These are phyloP conservation scores for Ascocoryne sarcoides DNA, from an alignment of 2,329 filamentous ascomycete species.

Conservation along the genomic window DNA sequence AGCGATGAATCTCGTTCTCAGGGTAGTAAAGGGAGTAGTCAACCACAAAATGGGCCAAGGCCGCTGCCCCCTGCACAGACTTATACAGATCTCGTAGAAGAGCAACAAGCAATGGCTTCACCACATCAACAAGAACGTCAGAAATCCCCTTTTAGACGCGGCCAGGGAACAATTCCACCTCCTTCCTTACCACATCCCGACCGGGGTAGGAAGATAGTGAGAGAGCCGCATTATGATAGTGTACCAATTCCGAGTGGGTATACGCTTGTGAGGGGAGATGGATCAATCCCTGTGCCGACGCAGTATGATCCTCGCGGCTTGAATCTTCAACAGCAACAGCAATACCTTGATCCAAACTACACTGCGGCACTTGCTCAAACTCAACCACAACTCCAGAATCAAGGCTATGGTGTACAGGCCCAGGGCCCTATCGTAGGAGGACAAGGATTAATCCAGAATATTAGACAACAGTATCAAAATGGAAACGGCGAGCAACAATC, in stretches of 20 bases:
- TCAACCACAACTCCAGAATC: neutral
- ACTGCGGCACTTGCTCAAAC: neutral
- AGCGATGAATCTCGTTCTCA: constrained; percentile 16
- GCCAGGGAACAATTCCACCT: constrained; percentile 1
- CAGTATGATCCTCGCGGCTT: constrained; percentile 22
- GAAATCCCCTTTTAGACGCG: too few relatives aligned
- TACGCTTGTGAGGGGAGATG: constrained; percentile 23
- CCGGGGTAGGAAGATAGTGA: constrained; percentile 13
- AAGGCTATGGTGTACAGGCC: too few relatives aligned
- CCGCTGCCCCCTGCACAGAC: constrained; percentile 16
- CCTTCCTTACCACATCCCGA: constrained; percentile 8
- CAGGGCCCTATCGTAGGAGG: too few relatives aligned
- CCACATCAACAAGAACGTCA: constrained; percentile 6
- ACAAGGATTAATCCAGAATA: constrained; percentile 2
- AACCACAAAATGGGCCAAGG: constrained; percentile 3
- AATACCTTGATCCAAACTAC: too few relatives aligned
- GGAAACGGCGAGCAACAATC: too few relatives aligned
- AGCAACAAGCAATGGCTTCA: constrained; percentile 5
- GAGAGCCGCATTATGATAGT: constrained; percentile 24
- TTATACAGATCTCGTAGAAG: constrained; percentile 20
- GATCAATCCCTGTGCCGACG: constrained; percentile 17
- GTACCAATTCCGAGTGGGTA: constrained; percentile 28
- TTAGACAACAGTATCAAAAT: constrained; percentile 4
- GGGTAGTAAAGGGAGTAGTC: constrained; percentile 15
- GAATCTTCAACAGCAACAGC: constrained; percentile 7